Percentiles rank a stretch among this genome's conserved stretches.
phyloP scores from a whole-genome alignment of 2,329 filamentous ascomycete species.

The Xylariaceae sp. region DNA sequence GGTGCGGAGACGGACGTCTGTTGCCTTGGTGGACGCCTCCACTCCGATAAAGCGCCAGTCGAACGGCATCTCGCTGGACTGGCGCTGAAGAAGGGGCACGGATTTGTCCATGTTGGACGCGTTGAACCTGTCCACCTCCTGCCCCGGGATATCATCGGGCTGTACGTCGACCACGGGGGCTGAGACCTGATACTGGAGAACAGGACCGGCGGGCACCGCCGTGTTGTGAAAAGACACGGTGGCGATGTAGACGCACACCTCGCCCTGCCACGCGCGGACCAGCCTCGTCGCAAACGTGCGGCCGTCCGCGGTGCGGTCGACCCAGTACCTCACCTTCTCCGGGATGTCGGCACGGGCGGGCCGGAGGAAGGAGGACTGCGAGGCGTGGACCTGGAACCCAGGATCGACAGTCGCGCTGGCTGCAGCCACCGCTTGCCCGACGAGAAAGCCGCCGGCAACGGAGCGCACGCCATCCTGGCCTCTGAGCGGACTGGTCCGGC shows the following conservation, averaged over 20 bases:
- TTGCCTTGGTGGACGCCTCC: background rate
- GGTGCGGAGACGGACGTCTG: background rate
- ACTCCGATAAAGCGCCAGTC: constrained; percentile 6
- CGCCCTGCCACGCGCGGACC: constrained; percentile 5
- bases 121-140: constrained; percentile 1
- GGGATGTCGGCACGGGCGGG: constrained; percentile 1
- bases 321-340: constrained; percentile 4
- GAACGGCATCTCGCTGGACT: constrained; percentile 2
- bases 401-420: constrained; percentile 6
- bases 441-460: constrained; percentile 5
- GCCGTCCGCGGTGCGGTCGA: constrained; percentile 7
- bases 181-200: constrained; percentile 1
- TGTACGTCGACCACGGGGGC: constrained; percentile 1
- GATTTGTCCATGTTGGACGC: background rate
- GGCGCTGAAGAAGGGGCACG: constrained; percentile 1
- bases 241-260: constrained; percentile 6
- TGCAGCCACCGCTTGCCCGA: constrained; percentile 9
- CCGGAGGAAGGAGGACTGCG: constrained; percentile 11
- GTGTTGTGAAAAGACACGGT: constrained; percentile 9
- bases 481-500: background rate
- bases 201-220: background rate
- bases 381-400: constrained; percentile 7
- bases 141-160: constrained; percentile 2
- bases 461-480: constrained; percentile 1
- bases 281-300: constrained; percentile 8